Conservation (phyloP, 768 basidiomycete species). For the Boletellus ananas region DNA sequence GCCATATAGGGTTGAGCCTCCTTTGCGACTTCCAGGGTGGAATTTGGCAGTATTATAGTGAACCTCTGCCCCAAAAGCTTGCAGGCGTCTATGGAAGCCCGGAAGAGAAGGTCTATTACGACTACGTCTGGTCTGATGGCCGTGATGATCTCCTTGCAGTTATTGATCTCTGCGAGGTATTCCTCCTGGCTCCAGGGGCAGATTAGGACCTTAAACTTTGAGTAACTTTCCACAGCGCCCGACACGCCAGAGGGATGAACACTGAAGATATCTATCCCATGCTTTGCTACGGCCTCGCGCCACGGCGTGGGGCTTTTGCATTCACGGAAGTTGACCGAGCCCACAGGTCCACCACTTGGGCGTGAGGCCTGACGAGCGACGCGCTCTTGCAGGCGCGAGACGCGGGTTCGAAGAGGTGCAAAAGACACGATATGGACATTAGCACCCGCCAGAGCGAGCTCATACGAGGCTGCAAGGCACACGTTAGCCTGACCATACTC, state of each 20-base stretch:
- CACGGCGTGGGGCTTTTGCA: background rate
- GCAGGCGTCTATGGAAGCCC: conserved; percentile 4
- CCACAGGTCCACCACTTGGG: background rate
- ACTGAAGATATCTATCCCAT: no score
- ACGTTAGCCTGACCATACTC: conserved; percentile 2
- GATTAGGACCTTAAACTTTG: accelerated
- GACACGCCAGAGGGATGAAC: background rate
- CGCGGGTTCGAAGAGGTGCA: conserved; percentile 4
- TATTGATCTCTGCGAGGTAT: conserved; percentile 2
- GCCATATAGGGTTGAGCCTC: background rate
- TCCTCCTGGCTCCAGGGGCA: conserved; percentile 7
- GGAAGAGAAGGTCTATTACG: background rate
- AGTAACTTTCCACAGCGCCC: conserved; percentile 4
- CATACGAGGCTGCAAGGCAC: conserved; percentile 6
- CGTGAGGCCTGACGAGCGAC: background rate
- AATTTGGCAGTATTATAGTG: background rate
- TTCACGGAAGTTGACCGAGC: conserved; percentile 7
- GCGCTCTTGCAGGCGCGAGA: conserved; percentile 7
- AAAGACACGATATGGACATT: conserved; percentile 12
- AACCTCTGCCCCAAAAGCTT: background rate
- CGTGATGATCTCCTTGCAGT: conserved; percentile 1
- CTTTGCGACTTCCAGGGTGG: background rate
- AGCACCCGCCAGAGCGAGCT: conserved; percentile 9
- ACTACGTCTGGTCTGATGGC: background rate
- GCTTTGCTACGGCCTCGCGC: background rate